Evolutionary conservation across 495 filamentous ascomycete genomes (phyloP), one percentile per base, ranked within the genome.

Genomic region (Xylaria venustula): DNA sequence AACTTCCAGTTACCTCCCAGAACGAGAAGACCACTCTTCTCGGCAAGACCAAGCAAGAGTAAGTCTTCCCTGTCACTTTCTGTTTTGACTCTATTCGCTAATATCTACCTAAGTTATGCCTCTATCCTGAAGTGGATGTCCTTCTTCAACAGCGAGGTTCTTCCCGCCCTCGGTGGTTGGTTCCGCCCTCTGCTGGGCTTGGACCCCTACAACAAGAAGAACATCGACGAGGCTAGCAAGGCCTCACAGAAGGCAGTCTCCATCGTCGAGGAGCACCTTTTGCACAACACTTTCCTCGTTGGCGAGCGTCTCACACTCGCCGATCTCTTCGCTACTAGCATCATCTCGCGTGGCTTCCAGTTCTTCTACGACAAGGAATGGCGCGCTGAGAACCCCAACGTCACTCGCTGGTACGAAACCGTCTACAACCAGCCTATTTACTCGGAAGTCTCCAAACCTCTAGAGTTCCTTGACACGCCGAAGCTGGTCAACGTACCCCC

Each of bases 21-120:
- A 98, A 99, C 77, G 94, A 98, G 87, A 98, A 97, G 87, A 99
- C 95, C 64, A 93, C 92, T 64, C 90, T 99, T 52, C 84, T 99
- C 62, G 94, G 94, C 71, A 97, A 97, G 87, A 98, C 93, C 80
- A 99, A 99, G 88, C 92, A 98, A 81, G 94, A 99, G 84, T 91
- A 87, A 73, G 80, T 64, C 50, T 9, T 2, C 23, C 42, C 5
- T n/a, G 14, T 36, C 7, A 7, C 19, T 57, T 25, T 32, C 15
- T 25, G 23, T 36, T 8, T 0, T 19, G 19, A 14, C 15, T 15
- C 26, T 2, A 54, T 15, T 37, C 44, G 47, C 75, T 76, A 64
- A 76, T 60, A 40, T 23, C 2, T 6, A 1, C 32, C 23, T 6
- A 56, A 84, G 82, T 71, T 93, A 93, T 78, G 94, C 94, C 69